Conservation (phyloP, 2,329 filamentous ascomycete genomes). For the Bertia moriformis region DNA sequence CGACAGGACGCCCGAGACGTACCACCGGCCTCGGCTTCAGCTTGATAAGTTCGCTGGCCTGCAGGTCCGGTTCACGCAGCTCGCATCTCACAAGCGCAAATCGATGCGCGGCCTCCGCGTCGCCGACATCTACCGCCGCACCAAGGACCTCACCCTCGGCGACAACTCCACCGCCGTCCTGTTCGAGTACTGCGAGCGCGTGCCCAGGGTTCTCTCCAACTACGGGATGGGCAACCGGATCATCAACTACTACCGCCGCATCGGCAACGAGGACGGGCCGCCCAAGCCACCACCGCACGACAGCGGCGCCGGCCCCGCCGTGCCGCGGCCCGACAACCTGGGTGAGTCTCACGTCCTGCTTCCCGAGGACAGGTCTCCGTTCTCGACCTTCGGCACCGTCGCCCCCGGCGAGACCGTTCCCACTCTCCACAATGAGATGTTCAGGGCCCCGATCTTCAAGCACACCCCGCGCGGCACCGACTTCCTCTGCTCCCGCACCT, state of each 20-base stretch:
- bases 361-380: conserved; percentile 88
- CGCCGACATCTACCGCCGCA: conserved; percentile 63
- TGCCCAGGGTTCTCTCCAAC: conserved; percentile 80
- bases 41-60: conserved; percentile 56
- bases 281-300: too few species aligned
- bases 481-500: conserved; percentile 74
- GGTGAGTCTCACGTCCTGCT: conserved; percentile 80
- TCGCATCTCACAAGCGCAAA: conserved; percentile 65
- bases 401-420: conserved; percentile 81
- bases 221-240: conserved; percentile 94
- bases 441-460: conserved; percentile 81
- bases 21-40: conserved; percentile 67
- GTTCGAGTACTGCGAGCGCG: conserved; percentile 90
- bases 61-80: conserved; percentile 58
- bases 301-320: conserved; percentile 60
- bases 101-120: conserved; percentile 68
- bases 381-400: conserved; percentile 86
- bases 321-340: conserved; percentile 44
- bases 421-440: conserved; percentile 90
- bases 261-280: conserved; percentile 43
- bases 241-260: conserved; percentile 90
- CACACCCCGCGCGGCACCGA: conserved; percentile 67
- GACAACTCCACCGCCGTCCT: conserved; percentile 82
- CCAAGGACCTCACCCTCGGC: conserved; percentile 69
- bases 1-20: conserved; percentile 59